phyloP scores from a whole-genome alignment of 805 yeast species.

The Candida nanaspora region DNA sequence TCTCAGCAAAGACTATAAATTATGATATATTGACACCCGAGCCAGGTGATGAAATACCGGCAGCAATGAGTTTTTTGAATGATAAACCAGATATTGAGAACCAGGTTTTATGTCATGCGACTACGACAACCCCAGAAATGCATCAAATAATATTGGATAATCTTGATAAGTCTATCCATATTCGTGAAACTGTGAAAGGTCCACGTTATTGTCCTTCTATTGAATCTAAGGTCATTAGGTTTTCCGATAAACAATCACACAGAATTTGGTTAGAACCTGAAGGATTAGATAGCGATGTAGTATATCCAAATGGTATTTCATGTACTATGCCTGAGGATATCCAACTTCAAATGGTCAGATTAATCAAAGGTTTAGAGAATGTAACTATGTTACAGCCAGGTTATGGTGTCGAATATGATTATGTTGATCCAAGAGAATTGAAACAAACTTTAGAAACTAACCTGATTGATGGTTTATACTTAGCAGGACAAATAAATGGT shows the following conservation, averaged over 20 bases:
- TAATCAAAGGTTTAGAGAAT: constrained; percentile 85
- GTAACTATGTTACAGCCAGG: constrained; percentile 92
- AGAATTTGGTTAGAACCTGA: constrained; percentile 96
- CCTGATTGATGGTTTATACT: constrained; percentile 62
- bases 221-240: constrained; percentile 80
- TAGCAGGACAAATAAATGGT: constrained; percentile 98
- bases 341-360: constrained; percentile 62
- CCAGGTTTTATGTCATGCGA: constrained; percentile 67
- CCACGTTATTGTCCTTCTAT: constrained; percentile 97
- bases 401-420: constrained; percentile 98
- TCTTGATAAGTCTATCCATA: constrained; percentile 79
- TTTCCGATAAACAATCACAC: constrained; percentile 69
- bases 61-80: constrained; percentile 84
- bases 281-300: constrained; percentile 78
- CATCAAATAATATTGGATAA: constrained; percentile 66
- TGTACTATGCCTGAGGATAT: constrained; percentile 95
- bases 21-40: constrained; percentile 59
- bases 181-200: constrained; percentile 88
- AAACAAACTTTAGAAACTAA: constrained; percentile 76
- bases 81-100: constrained; percentile 52
- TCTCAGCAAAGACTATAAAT: constrained; percentile 66
- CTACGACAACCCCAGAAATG: constrained; percentile 68
- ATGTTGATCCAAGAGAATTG: constrained; percentile 88
- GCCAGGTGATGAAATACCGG: constrained; percentile 76
- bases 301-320: constrained; percentile 95